These are phyloP conservation scores for Dissophora ornata DNA, from an alignment of 192 early-diverging fungal species.

Conservation along the genomic window DNA sequence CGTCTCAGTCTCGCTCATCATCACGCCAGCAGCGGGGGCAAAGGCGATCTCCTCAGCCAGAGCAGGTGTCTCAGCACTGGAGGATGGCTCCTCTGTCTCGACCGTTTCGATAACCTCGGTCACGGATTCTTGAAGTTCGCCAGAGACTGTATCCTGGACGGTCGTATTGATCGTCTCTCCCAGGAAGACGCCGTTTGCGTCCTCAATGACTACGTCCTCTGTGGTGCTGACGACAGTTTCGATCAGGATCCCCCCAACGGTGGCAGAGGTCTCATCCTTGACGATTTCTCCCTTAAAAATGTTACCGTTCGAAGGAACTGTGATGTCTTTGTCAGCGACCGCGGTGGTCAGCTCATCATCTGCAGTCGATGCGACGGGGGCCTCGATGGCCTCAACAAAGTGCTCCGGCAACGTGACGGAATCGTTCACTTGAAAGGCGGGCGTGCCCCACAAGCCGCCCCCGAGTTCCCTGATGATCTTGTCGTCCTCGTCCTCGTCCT, in stretches of 20 bases:
- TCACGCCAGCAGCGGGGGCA: neutral
- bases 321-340: neutral
- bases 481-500: conserved; percentile 47
- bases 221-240: conserved; percentile 29
- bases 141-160: conserved; percentile 17
- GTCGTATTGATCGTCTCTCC: conserved; percentile 27
- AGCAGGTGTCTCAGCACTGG: no score
- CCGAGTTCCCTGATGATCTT: conserved; percentile 32
- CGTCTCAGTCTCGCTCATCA: conserved; percentile 17
- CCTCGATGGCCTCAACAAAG: conserved; percentile 19
- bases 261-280: conserved; percentile 6
- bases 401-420: conserved; percentile 16
- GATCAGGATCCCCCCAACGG: conserved; percentile 11
- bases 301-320: neutral
- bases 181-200: conserved; percentile 20
- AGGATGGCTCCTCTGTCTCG: conserved; percentile 8
- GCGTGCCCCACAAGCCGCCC: conserved; percentile 38
- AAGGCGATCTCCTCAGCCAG: no score
- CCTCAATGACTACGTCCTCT: conserved; percentile 19
- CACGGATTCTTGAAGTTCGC: conserved; percentile 14
- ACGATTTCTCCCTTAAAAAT: no score
- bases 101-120: conserved; percentile 23
- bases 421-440: conserved; percentile 42
- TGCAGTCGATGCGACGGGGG: no score
- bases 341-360: no score